Conservation (phyloP, 202 grass and related monocot genomes). For the Panicum hallii region DNA sequence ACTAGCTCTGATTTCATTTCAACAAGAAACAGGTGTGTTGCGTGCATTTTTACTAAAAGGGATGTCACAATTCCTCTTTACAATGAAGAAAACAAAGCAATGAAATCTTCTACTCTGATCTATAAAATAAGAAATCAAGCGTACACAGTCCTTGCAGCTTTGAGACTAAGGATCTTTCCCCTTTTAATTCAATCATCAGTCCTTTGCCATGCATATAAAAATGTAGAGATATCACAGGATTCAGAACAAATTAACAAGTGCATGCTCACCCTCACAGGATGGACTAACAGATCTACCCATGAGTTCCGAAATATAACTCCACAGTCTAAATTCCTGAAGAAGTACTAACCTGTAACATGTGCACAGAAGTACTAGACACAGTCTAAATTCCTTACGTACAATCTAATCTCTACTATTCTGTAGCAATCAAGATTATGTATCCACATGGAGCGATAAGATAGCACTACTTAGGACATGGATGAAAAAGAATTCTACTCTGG, state of each 20-base stretch:
- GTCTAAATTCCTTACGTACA: neutral
- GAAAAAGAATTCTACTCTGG: neutral
- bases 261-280: neutral
- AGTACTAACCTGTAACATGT: neutral
- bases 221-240: neutral
- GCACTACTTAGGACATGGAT: neutral
- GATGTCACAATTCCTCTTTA: constrained; percentile 10
- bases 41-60: neutral
- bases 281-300: neutral
- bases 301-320: neutral
- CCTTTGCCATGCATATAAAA: constrained; percentile 9
- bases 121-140: constrained; percentile 1
- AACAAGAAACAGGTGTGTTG: neutral
- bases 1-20: neutral
- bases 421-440: constrained; percentile 5
- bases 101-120: neutral
- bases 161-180: neutral
- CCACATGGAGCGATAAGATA: neutral
- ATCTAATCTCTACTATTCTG: neutral
- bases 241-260: neutral
- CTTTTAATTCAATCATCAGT: neutral
- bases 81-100: neutral
- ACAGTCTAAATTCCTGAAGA: neutral
- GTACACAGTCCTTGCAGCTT: neutral
- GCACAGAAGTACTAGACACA: constrained; percentile 15